Evolutionary conservation across 1,139 yeast species (phyloP), one percentile per base, ranked within the genome.

Genomic region (Magnusiomyces suaveolens): DNA sequence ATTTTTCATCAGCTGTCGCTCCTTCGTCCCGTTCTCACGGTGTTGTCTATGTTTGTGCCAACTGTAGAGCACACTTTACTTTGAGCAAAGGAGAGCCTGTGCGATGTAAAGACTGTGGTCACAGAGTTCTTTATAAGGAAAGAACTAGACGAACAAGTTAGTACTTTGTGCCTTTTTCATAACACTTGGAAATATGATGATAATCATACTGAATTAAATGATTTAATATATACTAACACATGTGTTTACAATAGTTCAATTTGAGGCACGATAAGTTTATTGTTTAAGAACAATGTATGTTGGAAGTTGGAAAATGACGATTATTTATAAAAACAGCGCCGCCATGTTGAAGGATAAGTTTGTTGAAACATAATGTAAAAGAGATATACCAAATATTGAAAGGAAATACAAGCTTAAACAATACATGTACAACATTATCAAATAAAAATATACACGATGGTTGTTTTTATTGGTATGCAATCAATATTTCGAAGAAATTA

Each of bases 41-140:
- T 54, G 94, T 89, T 63, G 86, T 85, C 66, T 92, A 92, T 72
- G 83, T 89, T 70, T 92, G 98, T 72, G 96, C 97, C 50, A 95
- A 89, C 75, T 92, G 98, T 73, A 96, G 97, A 14, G 82, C 92
- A 57, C 83, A 85, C 54, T 86, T 90, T 64, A 82, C 95, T 4
- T 80, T 92, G 64, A 84, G 90, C 57, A 88, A 92, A 74, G 88
- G 87, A 63, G 98, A 92, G 71, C 96, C 97, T 53, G 96, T 92
- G 61, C 87, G 98, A 75, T 92, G 98, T 75, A 90, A 90, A 73
- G 96, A 90, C 66, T 92, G 98, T 72, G 98, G 98, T 59, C 98
- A 92, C 74, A 84, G 98, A 74, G 97, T 92, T 60, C 77, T 92
- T 62, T 88, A 92, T 76, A 92, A 92, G 76, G 96, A 96, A 61